Evolutionary conservation across 345 rosid species (phyloP).

Genomic region (Arabidopsis arenosa): DNA sequence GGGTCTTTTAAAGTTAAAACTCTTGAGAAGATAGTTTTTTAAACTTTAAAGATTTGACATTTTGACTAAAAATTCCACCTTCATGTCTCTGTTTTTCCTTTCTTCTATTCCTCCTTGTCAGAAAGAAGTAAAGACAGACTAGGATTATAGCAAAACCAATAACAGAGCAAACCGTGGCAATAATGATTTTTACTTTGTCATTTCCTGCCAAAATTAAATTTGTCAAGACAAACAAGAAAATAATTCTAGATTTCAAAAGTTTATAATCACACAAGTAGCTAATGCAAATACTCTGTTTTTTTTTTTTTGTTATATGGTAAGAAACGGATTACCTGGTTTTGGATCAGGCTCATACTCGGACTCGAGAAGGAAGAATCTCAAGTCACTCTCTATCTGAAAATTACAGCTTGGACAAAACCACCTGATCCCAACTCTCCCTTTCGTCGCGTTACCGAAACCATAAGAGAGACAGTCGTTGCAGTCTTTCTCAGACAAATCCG

Average conservation of each 20-base stretch:
- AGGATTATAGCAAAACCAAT: neutral
- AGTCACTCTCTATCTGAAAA: conserved; percentile 30
- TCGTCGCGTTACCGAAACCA: conserved; percentile 6
- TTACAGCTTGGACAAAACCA: conserved; percentile 41
- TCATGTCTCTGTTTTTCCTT: conserved; percentile 10
- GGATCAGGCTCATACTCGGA: conserved; percentile 29
- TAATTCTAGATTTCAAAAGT: neutral
- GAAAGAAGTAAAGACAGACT: conserved; percentile 5
- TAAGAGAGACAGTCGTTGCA: conserved; percentile 25
- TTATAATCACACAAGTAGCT: too few relatives aligned
- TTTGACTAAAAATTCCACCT: conserved; percentile 1
- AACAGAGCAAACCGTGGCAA: neutral
- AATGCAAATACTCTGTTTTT: too few relatives aligned
- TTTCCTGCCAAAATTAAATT: neutral
- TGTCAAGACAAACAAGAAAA: neutral
- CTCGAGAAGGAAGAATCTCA: conserved; percentile 17
- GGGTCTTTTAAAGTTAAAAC: neutral
- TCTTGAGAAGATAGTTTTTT: neutral
- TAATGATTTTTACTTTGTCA: neutral
- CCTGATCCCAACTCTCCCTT: conserved; percentile 35
- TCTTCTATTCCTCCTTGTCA: conserved; percentile 23
- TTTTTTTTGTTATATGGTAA: too few relatives aligned
- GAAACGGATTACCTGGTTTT: too few relatives aligned
- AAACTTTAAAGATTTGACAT: neutral
- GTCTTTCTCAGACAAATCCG: neutral